Conservation (phyloP, 345 rosid species). For the Leavenworthia alabamica region DNA sequence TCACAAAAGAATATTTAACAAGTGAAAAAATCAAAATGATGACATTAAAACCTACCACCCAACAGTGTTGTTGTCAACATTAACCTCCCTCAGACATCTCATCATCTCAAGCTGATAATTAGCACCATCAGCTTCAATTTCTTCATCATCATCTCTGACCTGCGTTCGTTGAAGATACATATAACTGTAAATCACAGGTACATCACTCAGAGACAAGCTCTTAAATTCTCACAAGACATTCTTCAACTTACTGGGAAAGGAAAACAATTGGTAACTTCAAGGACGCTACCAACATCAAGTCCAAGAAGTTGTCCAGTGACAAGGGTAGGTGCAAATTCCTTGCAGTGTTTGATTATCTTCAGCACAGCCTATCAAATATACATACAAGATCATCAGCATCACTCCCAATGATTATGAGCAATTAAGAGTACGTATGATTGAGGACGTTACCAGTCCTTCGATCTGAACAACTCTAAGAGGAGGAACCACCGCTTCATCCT, state of each 20-base stretch:
- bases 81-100: slow-evolving; percentile 96
- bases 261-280: slow-evolving; percentile 97
- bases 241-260: slow-evolving; percentile 75
- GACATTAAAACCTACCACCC: slow-evolving; percentile 57
- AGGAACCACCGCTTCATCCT: slow-evolving; percentile 75
- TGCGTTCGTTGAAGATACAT: slow-evolving; percentile 17
- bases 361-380: slow-evolving; percentile 52
- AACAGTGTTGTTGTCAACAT: slow-evolving; percentile 96
- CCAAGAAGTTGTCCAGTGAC: slow-evolving; percentile 99
- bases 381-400: neutral
- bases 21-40: neutral
- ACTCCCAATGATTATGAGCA: neutral
- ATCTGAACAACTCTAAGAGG: slow-evolving; percentile 97
- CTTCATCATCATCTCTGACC: slow-evolving; percentile 92
- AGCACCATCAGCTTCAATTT: slow-evolving; percentile 98
- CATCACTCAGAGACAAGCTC: neutral
- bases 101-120: slow-evolving; percentile 99
- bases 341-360: slow-evolving; percentile 96
- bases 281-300: slow-evolving; percentile 95
- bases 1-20: neutral
- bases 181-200: neutral
- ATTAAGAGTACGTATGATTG: neutral
- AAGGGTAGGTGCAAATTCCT: slow-evolving; percentile 87
- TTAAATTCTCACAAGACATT: neutral
- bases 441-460: slow-evolving; percentile 70